These are phyloP conservation scores for Salvia splendens DNA, from an alignment of 257 asterid genomes.

Conservation along the genomic window DNA sequence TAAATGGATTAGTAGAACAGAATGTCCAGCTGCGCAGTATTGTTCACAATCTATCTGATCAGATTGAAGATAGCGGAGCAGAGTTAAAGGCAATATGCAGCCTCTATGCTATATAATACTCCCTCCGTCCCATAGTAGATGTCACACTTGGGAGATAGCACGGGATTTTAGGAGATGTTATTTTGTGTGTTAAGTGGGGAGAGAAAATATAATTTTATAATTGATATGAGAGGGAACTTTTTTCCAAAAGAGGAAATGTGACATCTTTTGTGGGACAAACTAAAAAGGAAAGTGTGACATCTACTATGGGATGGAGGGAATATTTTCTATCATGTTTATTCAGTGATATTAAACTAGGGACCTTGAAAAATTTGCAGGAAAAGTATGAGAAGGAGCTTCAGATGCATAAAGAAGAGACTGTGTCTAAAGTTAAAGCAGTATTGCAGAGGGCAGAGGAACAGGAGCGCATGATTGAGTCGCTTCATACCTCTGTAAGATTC, in stretches of 20 bases:
- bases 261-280: no score
- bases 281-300: no score
- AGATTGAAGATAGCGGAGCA: constrained; percentile 67
- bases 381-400: constrained; percentile 73
- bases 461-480: constrained; percentile 82
- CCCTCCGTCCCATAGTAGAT: no score
- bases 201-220: no score
- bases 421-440: constrained; percentile 66
- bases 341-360: constrained; percentile 24
- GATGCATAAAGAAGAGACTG: constrained; percentile 57
- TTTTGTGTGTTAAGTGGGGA: no score
- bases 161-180: no score
- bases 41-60: constrained; percentile 69
- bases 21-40: constrained; percentile 75
- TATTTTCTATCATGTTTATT: background rate
- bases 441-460: constrained; percentile 84
- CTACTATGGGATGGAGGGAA: no score
- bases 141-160: no score
- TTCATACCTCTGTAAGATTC: constrained; percentile 76
- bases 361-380: constrained; percentile 47
- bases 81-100: constrained; percentile 58
- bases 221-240: no score
- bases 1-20: constrained; percentile 85
- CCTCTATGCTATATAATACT: constrained; percentile 16
- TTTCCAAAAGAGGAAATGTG: no score